phyloP scores from a whole-genome alignment of 1,284 basidiomycete species.

The Neolentinus lepideus region DNA sequence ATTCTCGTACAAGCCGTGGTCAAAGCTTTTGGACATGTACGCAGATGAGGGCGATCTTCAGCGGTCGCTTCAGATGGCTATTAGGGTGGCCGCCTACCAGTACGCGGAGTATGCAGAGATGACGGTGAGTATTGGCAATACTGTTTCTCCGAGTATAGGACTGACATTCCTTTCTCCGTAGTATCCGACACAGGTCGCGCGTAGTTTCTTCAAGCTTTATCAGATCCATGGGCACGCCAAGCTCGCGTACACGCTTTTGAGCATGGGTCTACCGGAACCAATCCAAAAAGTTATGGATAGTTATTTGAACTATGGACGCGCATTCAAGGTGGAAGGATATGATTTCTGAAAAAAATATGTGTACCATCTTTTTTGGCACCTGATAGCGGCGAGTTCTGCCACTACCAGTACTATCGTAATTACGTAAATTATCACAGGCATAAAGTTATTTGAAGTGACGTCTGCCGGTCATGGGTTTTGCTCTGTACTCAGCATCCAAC shows the following conservation, averaged over 20 bases:
- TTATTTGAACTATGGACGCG: slow-evolving; percentile 73
- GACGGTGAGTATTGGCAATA: slow-evolving; percentile 44
- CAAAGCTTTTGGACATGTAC: slow-evolving; percentile 90
- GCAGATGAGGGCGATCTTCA: slow-evolving; percentile 91
- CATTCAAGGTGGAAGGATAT: slow-evolving; percentile 76
- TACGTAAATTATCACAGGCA: not conserved
- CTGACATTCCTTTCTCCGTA: slow-evolving; percentile 20
- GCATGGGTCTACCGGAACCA: slow-evolving; percentile 85
- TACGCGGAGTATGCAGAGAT: slow-evolving; percentile 81
- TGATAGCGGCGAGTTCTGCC: not conserved
- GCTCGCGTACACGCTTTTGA: slow-evolving; percentile 88
- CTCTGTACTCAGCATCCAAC: not conserved
- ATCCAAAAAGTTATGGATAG: slow-evolving; percentile 85
- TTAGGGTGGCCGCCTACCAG: slow-evolving; percentile 90
- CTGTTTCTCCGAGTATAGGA: slow-evolving; percentile 1
- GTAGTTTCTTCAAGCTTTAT: slow-evolving; percentile 88
- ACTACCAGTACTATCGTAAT: not conserved
- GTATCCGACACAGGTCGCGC: slow-evolving; percentile 90
- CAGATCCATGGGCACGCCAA: slow-evolving; percentile 93
- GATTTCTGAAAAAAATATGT: slow-evolving; percentile 44
- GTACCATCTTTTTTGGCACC: not conserved
- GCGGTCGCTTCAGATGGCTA: slow-evolving; percentile 84
- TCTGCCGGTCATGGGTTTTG: not conserved
- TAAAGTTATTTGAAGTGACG: not conserved
- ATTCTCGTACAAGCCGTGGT: slow-evolving; percentile 90